phyloP scores from a whole-genome alignment of 768 basidiomycete genomes.

The Sporobolomyces phaffii region DNA sequence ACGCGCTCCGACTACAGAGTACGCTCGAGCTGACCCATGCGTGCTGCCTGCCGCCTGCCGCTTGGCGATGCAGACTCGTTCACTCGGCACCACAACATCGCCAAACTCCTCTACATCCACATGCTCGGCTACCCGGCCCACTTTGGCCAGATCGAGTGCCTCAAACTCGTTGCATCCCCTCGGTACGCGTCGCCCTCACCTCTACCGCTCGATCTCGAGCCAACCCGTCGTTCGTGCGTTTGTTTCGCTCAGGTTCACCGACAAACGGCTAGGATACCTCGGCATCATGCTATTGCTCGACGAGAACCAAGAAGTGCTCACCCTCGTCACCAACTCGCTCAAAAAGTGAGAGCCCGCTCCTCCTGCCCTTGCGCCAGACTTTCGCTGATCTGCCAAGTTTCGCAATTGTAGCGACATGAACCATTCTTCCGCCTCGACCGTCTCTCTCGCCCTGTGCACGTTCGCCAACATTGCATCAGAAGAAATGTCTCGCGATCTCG shows the following conservation, averaged over 20 bases:
- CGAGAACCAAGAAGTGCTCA: constrained; percentile 95
- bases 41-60: no score
- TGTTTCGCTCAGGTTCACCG: constrained; percentile 68
- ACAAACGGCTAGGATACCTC: constrained; percentile 91
- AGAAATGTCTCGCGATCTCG: constrained; percentile 97
- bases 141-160: constrained; percentile 96
- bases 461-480: constrained; percentile 99
- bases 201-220: no score
- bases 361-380: background rate
- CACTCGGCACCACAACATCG: constrained; percentile 92
- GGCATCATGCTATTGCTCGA: constrained; percentile 97
- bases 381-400: background rate
- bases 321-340: constrained; percentile 91
- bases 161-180: constrained; percentile 57
- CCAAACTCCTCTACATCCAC: constrained; percentile 95
- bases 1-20: background rate
- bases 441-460: constrained; percentile 91
- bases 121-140: constrained; percentile 99
- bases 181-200: background rate
- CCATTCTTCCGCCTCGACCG: constrained; percentile 97
- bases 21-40: no score
- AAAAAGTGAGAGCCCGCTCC: constrained; percentile 66
- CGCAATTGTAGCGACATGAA: constrained; percentile 81
- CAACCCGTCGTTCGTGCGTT: no score
- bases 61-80: constrained; percentile 52